Percentiles rank a stretch among this genome's conserved stretches.
Conservation (phyloP, 2,329 filamentous ascomycete species). For the Talaromyces amestolkiae region DNA sequence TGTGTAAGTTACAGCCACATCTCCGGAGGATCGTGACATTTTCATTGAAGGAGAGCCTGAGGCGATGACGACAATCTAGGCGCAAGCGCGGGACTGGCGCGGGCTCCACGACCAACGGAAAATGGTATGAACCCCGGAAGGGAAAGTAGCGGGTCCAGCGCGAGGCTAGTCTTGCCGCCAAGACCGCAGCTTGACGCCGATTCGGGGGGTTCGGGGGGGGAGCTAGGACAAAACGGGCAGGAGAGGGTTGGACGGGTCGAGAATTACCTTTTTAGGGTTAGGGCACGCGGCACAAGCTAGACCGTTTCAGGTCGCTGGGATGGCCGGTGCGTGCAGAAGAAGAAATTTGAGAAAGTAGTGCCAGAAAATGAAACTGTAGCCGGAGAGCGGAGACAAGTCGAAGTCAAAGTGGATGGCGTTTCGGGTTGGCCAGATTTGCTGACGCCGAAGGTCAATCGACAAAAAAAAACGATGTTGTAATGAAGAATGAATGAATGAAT, state of each 20-base stretch:
- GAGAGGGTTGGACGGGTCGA: not conserved
- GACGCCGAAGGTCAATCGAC: not conserved
- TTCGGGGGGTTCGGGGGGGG: not conserved
- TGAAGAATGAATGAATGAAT: not conserved
- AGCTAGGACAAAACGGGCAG: not conserved
- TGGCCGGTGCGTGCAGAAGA: conserved; percentile 8
- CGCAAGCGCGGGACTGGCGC: conserved; percentile 12
- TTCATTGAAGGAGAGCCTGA: not conserved
- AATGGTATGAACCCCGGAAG: not conserved
- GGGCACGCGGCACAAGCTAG: conserved; percentile 9
- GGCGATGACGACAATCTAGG: conserved; percentile 16
- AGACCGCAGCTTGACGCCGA: not conserved
- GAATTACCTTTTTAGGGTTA: conserved; percentile 10
- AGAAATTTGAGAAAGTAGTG: not conserved
- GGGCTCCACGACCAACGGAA: not conserved
- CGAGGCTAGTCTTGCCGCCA: not conserved
- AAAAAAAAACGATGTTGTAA: too few species aligned
- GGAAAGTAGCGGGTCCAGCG: conserved; percentile 1
- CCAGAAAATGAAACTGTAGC: conserved; percentile 1
- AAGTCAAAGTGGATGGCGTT: not conserved
- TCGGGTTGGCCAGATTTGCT: not conserved
- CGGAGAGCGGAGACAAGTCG: not conserved
- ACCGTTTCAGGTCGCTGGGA: conserved; percentile 12
- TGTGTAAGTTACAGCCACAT: not conserved
- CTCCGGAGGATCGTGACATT: conserved; percentile 1